Evolutionary conservation across 495 filamentous ascomycete species (phyloP), one percentile per base, ranked within the genome.

Genomic region (Penicillium ochrochloron): DNA sequence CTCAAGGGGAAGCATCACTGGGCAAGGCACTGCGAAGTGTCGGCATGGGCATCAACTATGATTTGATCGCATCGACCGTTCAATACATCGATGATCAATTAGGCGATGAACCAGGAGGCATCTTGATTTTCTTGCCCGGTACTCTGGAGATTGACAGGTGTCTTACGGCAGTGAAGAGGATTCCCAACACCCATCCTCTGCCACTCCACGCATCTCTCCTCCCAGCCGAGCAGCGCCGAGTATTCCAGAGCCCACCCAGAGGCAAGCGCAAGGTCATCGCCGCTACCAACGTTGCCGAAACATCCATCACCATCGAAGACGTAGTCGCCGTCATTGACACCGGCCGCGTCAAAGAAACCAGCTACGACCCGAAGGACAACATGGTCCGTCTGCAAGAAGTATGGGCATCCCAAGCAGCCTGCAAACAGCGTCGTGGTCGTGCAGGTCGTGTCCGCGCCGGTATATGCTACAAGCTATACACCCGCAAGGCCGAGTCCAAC

Each of bases 301-400:
- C 95, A 0, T 98, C 95, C 11, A 98, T 99, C 70, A 99, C 95
- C 0, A 99, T 99, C 57, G 92, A 95, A 61, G 95, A 99, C 69
- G 90, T 98, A 37, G 94, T 98, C 14, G 95, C 93, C 25, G 96
- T 99, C 55, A 96, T 99, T 57, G 95, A 99, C 71, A 93, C 90
- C 8, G 95, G 95, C 19, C 87, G 91, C 34, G 94, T 99, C 23
- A 98, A 98, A 74, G 95, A 99, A 76, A 98, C 94, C 0, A 93
- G 89, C 67, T 99, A 94, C 68, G 94, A 97, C 74, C 88, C 93
- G 0, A 88, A 90, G 62, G 94, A 91, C 75, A 97, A 96, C 74
- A 95, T 98, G 87, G 92, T 97, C 46, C 92, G 92, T 66, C 87
- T 99, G 1, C 88, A 92, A 67, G 95, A 99, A 78, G 92, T 92